Evolutionary conservation across 1,284 basidiomycete species (phyloP).

Genomic region (Tetrapyrgos nigripes): DNA sequence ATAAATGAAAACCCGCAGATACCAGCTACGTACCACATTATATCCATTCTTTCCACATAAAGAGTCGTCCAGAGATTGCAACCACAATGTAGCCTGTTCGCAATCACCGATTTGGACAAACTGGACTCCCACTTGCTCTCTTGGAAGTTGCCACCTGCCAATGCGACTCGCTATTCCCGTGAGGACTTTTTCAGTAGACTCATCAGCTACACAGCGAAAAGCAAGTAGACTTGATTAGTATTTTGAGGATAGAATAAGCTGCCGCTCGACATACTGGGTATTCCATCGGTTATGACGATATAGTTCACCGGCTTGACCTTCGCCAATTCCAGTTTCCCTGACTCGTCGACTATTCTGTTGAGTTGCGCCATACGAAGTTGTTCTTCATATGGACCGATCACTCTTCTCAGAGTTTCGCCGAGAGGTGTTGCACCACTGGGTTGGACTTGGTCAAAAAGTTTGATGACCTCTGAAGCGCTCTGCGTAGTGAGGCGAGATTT

Average conservation of each 20-base stretch:
- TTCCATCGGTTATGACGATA: conserved; percentile 59
- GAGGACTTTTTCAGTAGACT: conserved; percentile 49
- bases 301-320: conserved; percentile 53
- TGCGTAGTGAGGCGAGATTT: conserved; percentile 11
- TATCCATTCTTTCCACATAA: no score
- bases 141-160: conserved; percentile 52
- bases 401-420: conserved; percentile 44
- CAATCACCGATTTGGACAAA: conserved; percentile 17
- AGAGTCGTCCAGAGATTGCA: conserved; percentile 12
- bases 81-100: not conserved
- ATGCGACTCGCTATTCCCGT: conserved; percentile 53
- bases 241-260: no score
- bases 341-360: no score
- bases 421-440: conserved; percentile 51
- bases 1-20: no score
- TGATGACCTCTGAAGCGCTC: conserved; percentile 22
- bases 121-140: conserved; percentile 37
- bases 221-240: no score
- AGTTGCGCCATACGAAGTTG: conserved; percentile 32
- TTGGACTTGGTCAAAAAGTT: conserved; percentile 43
- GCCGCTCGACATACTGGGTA: conserved; percentile 48
- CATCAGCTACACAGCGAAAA: not conserved
- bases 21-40: no score
- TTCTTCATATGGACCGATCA: conserved; percentile 45
- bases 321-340: conserved; percentile 33